phyloP scores from a whole-genome alignment of 306 rosid species.

The Cajanus cajan region DNA sequence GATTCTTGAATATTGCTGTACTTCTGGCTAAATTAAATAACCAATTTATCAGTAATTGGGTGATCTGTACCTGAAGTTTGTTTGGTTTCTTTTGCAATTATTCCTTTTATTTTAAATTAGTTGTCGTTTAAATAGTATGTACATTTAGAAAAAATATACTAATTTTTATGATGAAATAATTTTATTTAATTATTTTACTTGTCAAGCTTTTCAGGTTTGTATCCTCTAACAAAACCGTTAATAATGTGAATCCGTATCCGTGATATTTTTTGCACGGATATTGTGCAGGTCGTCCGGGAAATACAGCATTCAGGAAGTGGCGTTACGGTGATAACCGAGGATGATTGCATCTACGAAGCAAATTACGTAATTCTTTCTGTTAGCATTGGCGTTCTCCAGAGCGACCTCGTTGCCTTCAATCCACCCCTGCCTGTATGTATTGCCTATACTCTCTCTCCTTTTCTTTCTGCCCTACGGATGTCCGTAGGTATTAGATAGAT shows the following conservation, averaged over 20 bases:
- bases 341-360: conserved; percentile 73
- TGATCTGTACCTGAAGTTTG: neutral
- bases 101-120: no score
- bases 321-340: conserved; percentile 79
- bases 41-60: no score
- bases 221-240: neutral
- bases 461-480: neutral
- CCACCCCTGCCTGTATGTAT: conserved; percentile 76
- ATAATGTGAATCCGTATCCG: neutral
- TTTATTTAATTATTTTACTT: no score
- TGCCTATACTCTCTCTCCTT: neutral
- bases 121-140: no score
- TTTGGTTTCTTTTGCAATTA: neutral
- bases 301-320: conserved; percentile 82
- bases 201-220: no score
- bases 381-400: conserved; percentile 95
- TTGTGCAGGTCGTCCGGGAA: conserved; percentile 85
- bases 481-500: no score
- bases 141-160: neutral
- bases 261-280: neutral
- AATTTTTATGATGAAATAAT: no score
- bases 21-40: no score
- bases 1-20: neutral
- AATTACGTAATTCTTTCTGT: conserved; percentile 79
- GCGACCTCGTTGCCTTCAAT: conserved; percentile 74